A percentile compares a stretch with the other conserved stretches of the same genome.
Conservation (phyloP, 805 yeast species). For the Candida tibetensis region DNA sequence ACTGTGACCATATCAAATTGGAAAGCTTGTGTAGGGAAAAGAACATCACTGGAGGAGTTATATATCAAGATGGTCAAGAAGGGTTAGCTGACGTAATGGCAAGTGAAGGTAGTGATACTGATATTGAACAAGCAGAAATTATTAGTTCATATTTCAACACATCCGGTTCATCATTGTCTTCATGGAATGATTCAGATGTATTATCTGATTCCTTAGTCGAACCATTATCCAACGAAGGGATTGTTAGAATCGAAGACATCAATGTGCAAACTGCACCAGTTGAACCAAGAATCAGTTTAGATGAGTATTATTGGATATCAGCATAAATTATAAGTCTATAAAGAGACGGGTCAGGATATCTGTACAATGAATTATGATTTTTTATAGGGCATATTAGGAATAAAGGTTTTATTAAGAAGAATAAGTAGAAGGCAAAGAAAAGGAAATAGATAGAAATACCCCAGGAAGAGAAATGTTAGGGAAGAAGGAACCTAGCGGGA, state of each 20-base stretch:
- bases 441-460: too few species aligned
- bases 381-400: too few species aligned
- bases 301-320: conserved; percentile 21
- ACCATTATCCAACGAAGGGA: conserved; percentile 22
- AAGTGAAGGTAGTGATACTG: conserved; percentile 10
- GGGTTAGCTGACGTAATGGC: conserved; percentile 6
- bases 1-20: conserved; percentile 58
- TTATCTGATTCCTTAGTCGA: conserved; percentile 12
- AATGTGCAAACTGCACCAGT: conserved; percentile 4
- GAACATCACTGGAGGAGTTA: conserved; percentile 57
- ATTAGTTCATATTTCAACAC: conserved; percentile 19
- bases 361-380: conserved; percentile 1
- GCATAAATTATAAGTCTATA: too few species aligned
- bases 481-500: too few species aligned
- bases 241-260: conserved; percentile 12
- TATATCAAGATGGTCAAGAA: conserved; percentile 33
- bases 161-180: conserved; percentile 12
- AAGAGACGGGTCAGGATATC: not conserved
- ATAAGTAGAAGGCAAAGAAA: too few species aligned
- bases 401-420: too few species aligned
- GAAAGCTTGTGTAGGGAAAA: conserved; percentile 56
- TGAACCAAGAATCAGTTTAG: conserved; percentile 4
- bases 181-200: conserved; percentile 12
- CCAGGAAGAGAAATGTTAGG: too few species aligned
- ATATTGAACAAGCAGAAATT: conserved; percentile 19